Evolutionary conservation across 306 rosid genomes (phyloP), one percentile per base, ranked within the genome.

Genomic region (Canavalia gladiata): DNA sequence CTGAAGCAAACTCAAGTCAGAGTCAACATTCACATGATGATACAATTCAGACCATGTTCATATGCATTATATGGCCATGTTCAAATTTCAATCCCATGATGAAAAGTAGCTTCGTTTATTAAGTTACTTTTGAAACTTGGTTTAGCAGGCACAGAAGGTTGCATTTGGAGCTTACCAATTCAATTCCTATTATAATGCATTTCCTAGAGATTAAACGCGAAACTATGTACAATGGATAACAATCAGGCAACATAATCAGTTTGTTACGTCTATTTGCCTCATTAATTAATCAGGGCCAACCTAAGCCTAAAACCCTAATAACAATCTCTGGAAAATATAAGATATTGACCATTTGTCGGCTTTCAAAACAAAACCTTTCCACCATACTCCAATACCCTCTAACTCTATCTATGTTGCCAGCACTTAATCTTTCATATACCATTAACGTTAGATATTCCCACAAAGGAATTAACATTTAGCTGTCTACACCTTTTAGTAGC

Each of bases 291-390:
- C 25, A 31, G 6, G 47, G 46, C 51, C 83, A 25, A 34, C 28
- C 49, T 35, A 72, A 25, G 25, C 28, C 49, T 35, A 72, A 80
- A 71, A 39, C 3, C 57, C 43, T 13, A 12, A 2, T 4, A 52
- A 11, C 52, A 51, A 49, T 39, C 62, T 76, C 50, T 28, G 65
- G 12, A 77, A 77, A 37, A 75, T 37, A 25, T 8, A 54, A 79
- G 62, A 41, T 43, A 52, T 30, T 52, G 50, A 46, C 78, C 78
- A 65, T 54, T 52, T 33, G 2, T 11, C 31, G 9, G 13, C 46
- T 50, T 77, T 55, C 82, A 64, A 59, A 82, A 56, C 28, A 37
- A 66, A 82, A 58, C 33, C 56, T 74, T 33, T 18, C 49, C 18
- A 3, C n/a, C 37, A 11, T 55, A 67, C 30, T 29, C 28, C 46